Percentiles rank a stretch among this genome's conserved stretches.
phyloP scores from a whole-genome alignment of 306 rosid species.

The Arachis hypogaea region DNA sequence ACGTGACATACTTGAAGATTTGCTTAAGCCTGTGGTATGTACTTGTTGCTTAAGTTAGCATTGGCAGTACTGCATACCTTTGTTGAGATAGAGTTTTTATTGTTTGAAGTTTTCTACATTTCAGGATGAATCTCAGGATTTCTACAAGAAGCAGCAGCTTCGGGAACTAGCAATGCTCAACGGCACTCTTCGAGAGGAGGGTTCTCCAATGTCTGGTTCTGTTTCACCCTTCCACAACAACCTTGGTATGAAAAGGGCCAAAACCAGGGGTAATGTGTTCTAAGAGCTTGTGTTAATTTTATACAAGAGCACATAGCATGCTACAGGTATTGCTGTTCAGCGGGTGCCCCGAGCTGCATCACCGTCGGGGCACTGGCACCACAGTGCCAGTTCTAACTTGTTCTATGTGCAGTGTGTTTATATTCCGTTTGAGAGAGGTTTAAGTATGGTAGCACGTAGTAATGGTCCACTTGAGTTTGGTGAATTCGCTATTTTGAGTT shows the following conservation, averaged over 20 bases:
- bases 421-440: slow-evolving; percentile 51
- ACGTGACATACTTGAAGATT: slow-evolving; percentile 73
- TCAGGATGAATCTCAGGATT: slow-evolving; percentile 95
- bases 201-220: slow-evolving; percentile 95
- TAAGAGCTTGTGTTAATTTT: slow-evolving; percentile 59
- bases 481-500: slow-evolving; percentile 52
- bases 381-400: slow-evolving; percentile 64
- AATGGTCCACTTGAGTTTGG: slow-evolving; percentile 47
- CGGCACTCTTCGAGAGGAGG: slow-evolving; percentile 95
- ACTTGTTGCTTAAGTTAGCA: not conserved
- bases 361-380: slow-evolving; percentile 84
- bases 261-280: slow-evolving; percentile 73
- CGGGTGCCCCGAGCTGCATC: slow-evolving; percentile 54
- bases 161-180: slow-evolving; percentile 91
- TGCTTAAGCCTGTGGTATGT: slow-evolving; percentile 83
- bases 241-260: slow-evolving; percentile 99
- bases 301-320: slow-evolving; percentile 54
- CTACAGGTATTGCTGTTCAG: slow-evolving; percentile 60
- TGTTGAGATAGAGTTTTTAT: slow-evolving; percentile 29
- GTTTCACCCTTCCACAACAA: slow-evolving; percentile 84
- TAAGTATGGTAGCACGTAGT: slow-evolving; percentile 49
- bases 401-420: slow-evolving; percentile 80
- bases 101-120: slow-evolving; percentile 20
- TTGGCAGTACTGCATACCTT: not conserved
- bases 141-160: slow-evolving; percentile 97